Base-by-base conservation (phyloP, 1,284 basidiomycete genomes). In the Ustilago bromivora region DNA sequence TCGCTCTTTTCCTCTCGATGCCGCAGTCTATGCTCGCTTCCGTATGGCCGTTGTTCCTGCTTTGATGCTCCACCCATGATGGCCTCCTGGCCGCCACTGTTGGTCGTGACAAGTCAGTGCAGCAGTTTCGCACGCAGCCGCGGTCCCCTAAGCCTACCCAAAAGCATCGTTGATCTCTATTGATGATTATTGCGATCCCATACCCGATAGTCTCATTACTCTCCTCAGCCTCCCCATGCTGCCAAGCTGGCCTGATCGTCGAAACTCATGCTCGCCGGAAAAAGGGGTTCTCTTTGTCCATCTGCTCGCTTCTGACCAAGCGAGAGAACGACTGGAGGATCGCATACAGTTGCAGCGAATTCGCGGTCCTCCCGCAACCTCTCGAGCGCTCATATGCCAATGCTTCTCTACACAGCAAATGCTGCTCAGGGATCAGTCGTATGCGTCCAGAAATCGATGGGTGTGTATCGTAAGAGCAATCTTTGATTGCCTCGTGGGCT, bases 51-150 rank as follows among this genome's bases (percentile, higher is more conserved):
- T 31, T 11, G 57, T 59, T 54, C 61, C 61, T 62, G 61, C 61
- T 62, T 62, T 28, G 35, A 60, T 60, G 58, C 58, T 52, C 58
- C 51, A 53, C 51, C 49, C 54, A 32, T 10, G 28, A 43, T 23
- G 19, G 41, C 8, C 59, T 51, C 53, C 53, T 62, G 52, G 61
- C 61, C 38, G 40, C 53, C 2, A 17, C n/a, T 38, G 17, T 35
- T 47, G 46, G 61, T 35, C 19, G 52, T 15, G 13, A 53, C 12
- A 32, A 51, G 8, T 28, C 49, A 32, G 49, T 32, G 13, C 49
- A 51, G 49, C 2, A 51, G 46, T 8, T 7, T 4, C 11, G n/a
- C 17, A 23, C 34, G 61, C 41, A 47, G 15, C 52, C 61, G 61
- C 53, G 61, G 61, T 11, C 23, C 43, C 52, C 53, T 43, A n/a